Conservation (phyloP, 164 flowering plant genomes). For the grape (Vitis vinifera) region ASM3070453v1 NC_081820.1:254001-254500, state of each 20-base stretch:
- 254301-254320: slow-evolving; percentile 74
- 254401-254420: slow-evolving; percentile 28
- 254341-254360: slow-evolving; percentile 64
- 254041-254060: too few species aligned
- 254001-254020: too few species aligned
- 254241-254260: slow-evolving; percentile 81
- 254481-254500: slow-evolving; percentile 86
- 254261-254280: slow-evolving; percentile 92
- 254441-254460: slow-evolving; percentile 70
- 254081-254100: too few species aligned
- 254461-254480: slow-evolving; percentile 78
- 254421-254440: slow-evolving; percentile 63
- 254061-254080: too few species aligned
- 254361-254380: slow-evolving; percentile 56
- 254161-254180: too few species aligned
- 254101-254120: too few species aligned
- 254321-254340: slow-evolving; percentile 80
- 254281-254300: slow-evolving; percentile 80
- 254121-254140: too few species aligned
- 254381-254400: slow-evolving; percentile 52
- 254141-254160: too few species aligned
- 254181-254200: too few species aligned
- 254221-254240: neutral
- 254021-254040: too few species aligned
- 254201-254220: too few species aligned